Conservation (phyloP, 805 yeast species). For the Myxozyma melibiosi region DNA sequence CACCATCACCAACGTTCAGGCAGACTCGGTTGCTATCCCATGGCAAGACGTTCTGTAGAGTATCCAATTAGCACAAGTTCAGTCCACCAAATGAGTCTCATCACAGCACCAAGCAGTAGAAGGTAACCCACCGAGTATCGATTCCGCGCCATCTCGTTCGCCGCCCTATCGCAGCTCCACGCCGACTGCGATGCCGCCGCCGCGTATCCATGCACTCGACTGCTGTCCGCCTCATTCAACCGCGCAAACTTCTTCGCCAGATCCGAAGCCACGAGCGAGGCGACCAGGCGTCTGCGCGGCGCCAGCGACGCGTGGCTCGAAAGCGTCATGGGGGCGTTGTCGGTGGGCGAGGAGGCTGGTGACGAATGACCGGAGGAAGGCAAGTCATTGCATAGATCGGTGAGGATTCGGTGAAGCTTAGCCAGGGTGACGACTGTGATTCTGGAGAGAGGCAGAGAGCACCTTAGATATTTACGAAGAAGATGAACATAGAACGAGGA, state of each 20-base stretch:
- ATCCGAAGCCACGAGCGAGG: neutral
- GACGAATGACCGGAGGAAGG: neutral
- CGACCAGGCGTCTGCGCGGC: neutral
- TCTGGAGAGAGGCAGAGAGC: neutral
- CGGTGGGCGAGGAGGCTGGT: neutral
- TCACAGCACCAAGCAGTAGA: neutral
- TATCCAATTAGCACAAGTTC: neutral
- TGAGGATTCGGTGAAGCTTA: neutral
- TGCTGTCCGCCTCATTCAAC: neutral
- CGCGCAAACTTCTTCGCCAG: slow-evolving; percentile 3
- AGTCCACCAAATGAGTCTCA: neutral
- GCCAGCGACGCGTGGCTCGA: neutral
- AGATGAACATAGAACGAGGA: too few species aligned
- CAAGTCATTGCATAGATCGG: neutral
- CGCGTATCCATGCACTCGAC: neutral
- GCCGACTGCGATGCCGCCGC: neutral
- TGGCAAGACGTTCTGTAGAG: slow-evolving; percentile 56
- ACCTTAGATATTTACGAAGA: neutral
- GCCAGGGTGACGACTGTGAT: neutral
- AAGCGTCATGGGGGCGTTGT: neutral
- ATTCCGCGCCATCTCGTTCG: neutral
- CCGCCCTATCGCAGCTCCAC: slow-evolving; percentile 4
- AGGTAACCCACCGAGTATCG: slow-evolving; percentile 4
- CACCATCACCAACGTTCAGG: slow-evolving; percentile 40
- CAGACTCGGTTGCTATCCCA: slow-evolving; percentile 74